Conservation (phyloP, 768 basidiomycete genomes). For the Termitomyces sp. region DNA sequence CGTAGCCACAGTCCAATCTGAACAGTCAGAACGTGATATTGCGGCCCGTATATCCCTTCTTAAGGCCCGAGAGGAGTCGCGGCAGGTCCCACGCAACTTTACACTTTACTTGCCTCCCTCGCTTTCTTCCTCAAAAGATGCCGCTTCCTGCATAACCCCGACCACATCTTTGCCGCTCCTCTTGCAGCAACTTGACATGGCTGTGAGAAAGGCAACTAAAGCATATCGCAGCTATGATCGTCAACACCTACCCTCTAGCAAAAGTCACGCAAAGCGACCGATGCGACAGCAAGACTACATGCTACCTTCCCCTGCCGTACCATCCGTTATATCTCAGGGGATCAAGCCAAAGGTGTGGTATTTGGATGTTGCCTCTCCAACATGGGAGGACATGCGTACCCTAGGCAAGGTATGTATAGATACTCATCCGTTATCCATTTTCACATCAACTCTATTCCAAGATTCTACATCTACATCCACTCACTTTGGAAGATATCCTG, state of each 20-base stretch:
- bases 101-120: constrained; percentile 54
- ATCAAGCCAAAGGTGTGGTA: constrained; percentile 69
- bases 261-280: constrained; percentile 19
- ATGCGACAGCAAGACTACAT: constrained; percentile 7
- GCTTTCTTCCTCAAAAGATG: constrained; percentile 9
- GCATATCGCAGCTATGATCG: constrained; percentile 22
- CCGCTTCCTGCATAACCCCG: constrained; percentile 23
- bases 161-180: constrained; percentile 44
- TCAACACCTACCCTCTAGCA: constrained; percentile 10
- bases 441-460: constrained; percentile 20
- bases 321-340: neutral
- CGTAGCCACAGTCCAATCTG: constrained; percentile 42
- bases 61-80: constrained; percentile 55
- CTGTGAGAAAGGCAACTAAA: constrained; percentile 35
- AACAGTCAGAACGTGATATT: constrained; percentile 53
- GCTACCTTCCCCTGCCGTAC: neutral
- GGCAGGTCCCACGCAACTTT: constrained; percentile 59
- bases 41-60: constrained; percentile 53
- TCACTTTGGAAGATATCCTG: constrained; percentile 90
- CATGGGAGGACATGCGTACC: constrained; percentile 81
- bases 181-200: constrained; percentile 42
- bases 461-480: constrained; percentile 84
- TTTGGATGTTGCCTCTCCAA: constrained; percentile 83
- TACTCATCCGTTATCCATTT: neutral
- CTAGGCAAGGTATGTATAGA: constrained; percentile 63